These are phyloP conservation scores for Cyberlindnera galapagoensis DNA, from an alignment of 805 yeast species.

Conservation along the genomic window DNA sequence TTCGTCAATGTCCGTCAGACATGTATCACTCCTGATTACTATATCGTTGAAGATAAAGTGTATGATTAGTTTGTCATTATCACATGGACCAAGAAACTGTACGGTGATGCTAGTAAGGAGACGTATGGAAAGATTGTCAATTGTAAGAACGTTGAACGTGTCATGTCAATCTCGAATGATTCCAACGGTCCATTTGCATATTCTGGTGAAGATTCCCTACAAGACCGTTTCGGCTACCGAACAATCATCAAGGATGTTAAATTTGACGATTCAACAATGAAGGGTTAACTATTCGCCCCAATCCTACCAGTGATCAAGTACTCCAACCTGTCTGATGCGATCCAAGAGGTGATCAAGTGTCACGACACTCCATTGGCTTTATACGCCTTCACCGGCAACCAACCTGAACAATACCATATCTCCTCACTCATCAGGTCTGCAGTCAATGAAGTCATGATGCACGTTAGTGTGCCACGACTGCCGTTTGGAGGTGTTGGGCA, in stretches of 20 bases:
- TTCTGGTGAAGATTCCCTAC: conserved; percentile 31
- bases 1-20: conserved; percentile 84
- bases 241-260: conserved; percentile 59
- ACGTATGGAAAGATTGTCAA: conserved; percentile 53
- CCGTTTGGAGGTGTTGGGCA: conserved; percentile 92
- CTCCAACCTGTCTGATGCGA: conserved; percentile 35
- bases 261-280: conserved; percentile 68
- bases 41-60: conserved; percentile 55
- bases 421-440: conserved; percentile 52
- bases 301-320: conserved; percentile 67
- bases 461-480: conserved; percentile 56
- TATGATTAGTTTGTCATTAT: conserved; percentile 46
- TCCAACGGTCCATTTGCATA: conserved; percentile 40
- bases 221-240: conserved; percentile 56
- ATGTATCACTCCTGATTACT: conserved; percentile 85
- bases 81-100: conserved; percentile 39
- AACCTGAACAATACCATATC: conserved; percentile 43
- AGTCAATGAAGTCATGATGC: conserved; percentile 65
- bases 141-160: conserved; percentile 43
- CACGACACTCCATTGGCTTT: conserved; percentile 80
- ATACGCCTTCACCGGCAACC: conserved; percentile 58
- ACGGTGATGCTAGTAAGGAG: conserved; percentile 30
- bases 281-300: conserved; percentile 80
- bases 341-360: conserved; percentile 34
- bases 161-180: conserved; percentile 34